Evolutionary conservation across 2,329 filamentous ascomycete species (phyloP).

Genomic region (Aaosphaeria arxii): DNA sequence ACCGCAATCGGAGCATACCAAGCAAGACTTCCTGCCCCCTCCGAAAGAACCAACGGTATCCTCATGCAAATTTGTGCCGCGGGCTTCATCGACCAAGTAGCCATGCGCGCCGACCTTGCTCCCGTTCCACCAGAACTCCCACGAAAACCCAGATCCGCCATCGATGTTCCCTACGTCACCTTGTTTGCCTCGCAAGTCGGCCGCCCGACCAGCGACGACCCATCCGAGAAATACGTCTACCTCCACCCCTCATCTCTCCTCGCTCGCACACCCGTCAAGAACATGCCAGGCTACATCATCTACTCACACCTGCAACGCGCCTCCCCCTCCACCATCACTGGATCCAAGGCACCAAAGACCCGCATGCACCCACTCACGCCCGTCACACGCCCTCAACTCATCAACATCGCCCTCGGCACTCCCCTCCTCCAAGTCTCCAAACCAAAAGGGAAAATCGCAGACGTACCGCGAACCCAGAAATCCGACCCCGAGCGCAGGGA

Average conservation of each 20-base stretch:
- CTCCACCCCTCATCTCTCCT: slow-evolving; percentile 84
- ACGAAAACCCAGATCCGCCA: slow-evolving; percentile 76
- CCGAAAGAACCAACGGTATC: slow-evolving; percentile 65
- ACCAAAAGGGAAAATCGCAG: slow-evolving; percentile 76
- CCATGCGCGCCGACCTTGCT: slow-evolving; percentile 84
- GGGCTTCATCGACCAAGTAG: slow-evolving; percentile 91
- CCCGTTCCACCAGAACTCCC: slow-evolving; percentile 56
- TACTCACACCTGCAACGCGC: slow-evolving; percentile 81
- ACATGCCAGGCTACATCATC: slow-evolving; percentile 79
- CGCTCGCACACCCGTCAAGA: slow-evolving; percentile 50
- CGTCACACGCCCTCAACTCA: slow-evolving; percentile 71
- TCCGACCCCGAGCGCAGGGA: slow-evolving; percentile 58
- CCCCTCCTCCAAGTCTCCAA: slow-evolving; percentile 83
- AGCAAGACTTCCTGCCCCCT: slow-evolving; percentile 56
- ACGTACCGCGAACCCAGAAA: slow-evolving; percentile 32
- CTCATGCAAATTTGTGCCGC: slow-evolving; percentile 89
- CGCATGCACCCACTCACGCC: slow-evolving; percentile 87
- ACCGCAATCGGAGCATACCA: slow-evolving; percentile 37
- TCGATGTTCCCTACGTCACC: slow-evolving; percentile 88
- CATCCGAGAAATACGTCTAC: slow-evolving; percentile 69
- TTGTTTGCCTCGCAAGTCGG: slow-evolving; percentile 65
- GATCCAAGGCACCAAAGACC: slow-evolving; percentile 55
- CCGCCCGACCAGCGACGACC: slow-evolving; percentile 35
- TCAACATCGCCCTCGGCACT: slow-evolving; percentile 77
- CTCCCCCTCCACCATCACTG: slow-evolving; percentile 44